Evolutionary conservation across 176 grass and related monocot species (phyloP), one percentile per base, ranked within the genome.

Genomic region (Alopecurus myosuroides): DNA sequence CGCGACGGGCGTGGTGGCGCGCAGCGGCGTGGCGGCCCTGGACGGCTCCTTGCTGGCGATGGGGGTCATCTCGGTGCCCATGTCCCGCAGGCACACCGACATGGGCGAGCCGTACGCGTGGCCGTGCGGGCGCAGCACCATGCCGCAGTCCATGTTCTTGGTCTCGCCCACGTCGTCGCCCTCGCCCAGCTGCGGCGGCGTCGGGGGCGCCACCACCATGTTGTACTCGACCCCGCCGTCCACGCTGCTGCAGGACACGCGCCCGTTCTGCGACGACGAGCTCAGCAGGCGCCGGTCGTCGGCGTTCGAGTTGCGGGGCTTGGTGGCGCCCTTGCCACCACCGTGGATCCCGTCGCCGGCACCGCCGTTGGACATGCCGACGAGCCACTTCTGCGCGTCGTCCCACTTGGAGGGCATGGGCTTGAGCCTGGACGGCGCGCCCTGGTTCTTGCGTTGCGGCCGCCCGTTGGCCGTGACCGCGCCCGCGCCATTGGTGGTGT

Each of bases 21-120:
- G 85, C 64, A 95, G 81, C 3, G 96, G 96, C 42, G 93, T 98
- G 53, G 87, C 91, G 0, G 96, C 91, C 79, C 96, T 90, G 41
- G 96, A 98, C 70, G 96, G 96, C 82, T 98, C 96, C 74, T 98
- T 95, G 82, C 96, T 98, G 19, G 96, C 96, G 8, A 98, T 98
- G n/a, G 96, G 96, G 1, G 96, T 98, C 96, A 95, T 98, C 83
- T 98, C 96, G 5, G 96, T 98, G n/a, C 96, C 96, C 87, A 95
- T 93, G 72, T 98, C 96, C 49, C 96, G 85, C 67, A 98, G 64
- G 83, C 89, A 92, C 67, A 98, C 81, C 9, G 95, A 88, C 55
- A 82, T 11, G 2, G 88, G 65, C 7, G 88, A 80, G 0, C 70
- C 70, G 70, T 73, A 45, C 28, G 5, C 60, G 60, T 63, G 60